Evolutionary conservation across 2,329 filamentous ascomycete genomes (phyloP).

Genomic region (Immersiporthe knoxdaviesiana): DNA sequence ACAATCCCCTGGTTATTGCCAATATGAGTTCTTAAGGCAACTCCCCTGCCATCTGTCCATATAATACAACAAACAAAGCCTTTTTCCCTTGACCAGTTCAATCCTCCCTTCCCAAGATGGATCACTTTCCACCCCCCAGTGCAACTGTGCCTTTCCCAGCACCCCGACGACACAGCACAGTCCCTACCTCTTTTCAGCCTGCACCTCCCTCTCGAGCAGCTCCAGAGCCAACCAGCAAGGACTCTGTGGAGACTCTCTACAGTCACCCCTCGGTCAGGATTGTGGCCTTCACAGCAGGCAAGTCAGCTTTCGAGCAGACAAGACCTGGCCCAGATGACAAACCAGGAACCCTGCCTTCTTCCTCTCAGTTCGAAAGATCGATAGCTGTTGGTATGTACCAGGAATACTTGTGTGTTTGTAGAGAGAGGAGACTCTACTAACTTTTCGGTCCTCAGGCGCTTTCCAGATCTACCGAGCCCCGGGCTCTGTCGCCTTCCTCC

Average conservation of each 20-base stretch:
- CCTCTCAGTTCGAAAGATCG: slow-evolving; percentile 76
- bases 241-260: slow-evolving; percentile 71
- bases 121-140: slow-evolving; percentile 22
- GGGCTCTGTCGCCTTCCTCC: slow-evolving; percentile 84
- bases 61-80: background rate
- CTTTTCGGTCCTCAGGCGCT: slow-evolving; percentile 39
- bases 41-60: background rate
- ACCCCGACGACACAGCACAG: slow-evolving; percentile 32
- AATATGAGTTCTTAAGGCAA: slow-evolving; percentile 21
- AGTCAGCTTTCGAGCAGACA: slow-evolving; percentile 34
- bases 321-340: slow-evolving; percentile 46
- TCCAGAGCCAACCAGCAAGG: slow-evolving; percentile 36
- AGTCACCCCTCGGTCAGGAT: slow-evolving; percentile 75
- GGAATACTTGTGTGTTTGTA: background rate
- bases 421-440: background rate
- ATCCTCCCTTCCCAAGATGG: slow-evolving; percentile 23
- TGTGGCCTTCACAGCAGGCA: slow-evolving; percentile 52
- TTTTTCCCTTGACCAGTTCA: background rate
- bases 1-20: background rate
- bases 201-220: slow-evolving; percentile 36
- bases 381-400: slow-evolving; percentile 72
- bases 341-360: slow-evolving; percentile 71
- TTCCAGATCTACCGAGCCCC: slow-evolving; percentile 85
- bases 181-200: slow-evolving; percentile 43
- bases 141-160: slow-evolving; percentile 31